Conservation (phyloP, 2,329 filamentous ascomycete species). For the Aspergillus aculeatinus region DNA sequence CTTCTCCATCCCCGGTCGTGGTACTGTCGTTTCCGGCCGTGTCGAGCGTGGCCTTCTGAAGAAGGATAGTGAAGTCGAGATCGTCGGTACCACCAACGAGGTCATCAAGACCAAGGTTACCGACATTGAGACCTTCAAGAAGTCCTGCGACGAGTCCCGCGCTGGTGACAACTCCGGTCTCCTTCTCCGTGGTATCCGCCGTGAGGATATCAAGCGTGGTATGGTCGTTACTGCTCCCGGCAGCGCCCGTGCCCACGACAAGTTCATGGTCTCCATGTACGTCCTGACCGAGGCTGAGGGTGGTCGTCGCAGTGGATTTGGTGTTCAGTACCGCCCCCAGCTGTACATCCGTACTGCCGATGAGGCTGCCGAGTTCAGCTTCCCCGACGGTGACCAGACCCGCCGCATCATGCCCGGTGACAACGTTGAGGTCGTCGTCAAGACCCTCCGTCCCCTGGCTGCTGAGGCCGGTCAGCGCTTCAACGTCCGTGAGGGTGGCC, state of each 20-base stretch:
- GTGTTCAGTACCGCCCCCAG: constrained; percentile 94
- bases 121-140: constrained; percentile 99
- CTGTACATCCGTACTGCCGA: constrained; percentile 92
- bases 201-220: constrained; percentile 89
- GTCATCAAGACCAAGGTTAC: constrained; percentile 98
- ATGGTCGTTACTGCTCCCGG: constrained; percentile 91
- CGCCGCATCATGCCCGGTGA: constrained; percentile 97
- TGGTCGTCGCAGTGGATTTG: constrained; percentile 94
- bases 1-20: constrained; percentile 87
- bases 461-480: constrained; percentile 91
- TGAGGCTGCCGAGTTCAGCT: constrained; percentile 72
- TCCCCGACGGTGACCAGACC: constrained; percentile 75
- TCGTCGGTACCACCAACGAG: constrained; percentile 78
- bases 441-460: constrained; percentile 80
- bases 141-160: constrained; percentile 93
- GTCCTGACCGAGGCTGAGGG: constrained; percentile 97
- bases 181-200: constrained; percentile 90
- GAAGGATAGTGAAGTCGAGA: constrained; percentile 91
- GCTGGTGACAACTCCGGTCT: constrained; percentile 98
- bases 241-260: constrained; percentile 77
- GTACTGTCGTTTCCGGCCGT: constrained; percentile 94
- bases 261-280: constrained; percentile 96
- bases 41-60: constrained; percentile 94
- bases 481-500: constrained; percentile 96
- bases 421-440: constrained; percentile 95